Percentiles rank a stretch among this genome's conserved stretches.
These are phyloP conservation scores for Arthrobotrys conoides DNA, from an alignment of 2,329 filamentous ascomycete genomes.

Conservation along the genomic window DNA sequence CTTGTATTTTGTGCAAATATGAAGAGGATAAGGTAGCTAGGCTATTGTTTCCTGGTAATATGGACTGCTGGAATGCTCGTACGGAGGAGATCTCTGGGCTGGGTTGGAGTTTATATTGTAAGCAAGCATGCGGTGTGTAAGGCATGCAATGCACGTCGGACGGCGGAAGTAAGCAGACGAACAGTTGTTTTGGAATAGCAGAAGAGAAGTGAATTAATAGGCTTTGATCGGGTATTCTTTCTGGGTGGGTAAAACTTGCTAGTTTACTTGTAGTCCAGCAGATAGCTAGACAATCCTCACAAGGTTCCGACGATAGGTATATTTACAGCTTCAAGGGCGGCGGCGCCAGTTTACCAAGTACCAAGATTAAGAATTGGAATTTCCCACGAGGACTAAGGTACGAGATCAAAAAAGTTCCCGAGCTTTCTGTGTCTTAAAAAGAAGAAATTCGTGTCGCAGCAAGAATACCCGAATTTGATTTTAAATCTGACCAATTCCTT, in stretches of 20 bases:
- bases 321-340: too few species aligned
- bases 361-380: too few species aligned
- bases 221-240: conserved; percentile 17
- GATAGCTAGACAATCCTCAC: background rate
- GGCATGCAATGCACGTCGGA: conserved; percentile 10
- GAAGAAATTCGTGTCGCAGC: too few species aligned
- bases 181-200: background rate
- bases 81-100: background rate
- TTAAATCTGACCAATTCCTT: conserved; percentile 34
- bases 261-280: background rate
- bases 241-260: background rate
- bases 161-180: conserved; percentile 22
- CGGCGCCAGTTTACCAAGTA: too few species aligned
- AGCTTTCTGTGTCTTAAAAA: too few species aligned
- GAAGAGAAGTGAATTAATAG: too few species aligned
- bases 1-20: too few species aligned
- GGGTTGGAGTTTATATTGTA: too few species aligned
- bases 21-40: background rate
- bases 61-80: too few species aligned
- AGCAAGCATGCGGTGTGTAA: background rate
- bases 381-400: too few species aligned
- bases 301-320: background rate
- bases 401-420: background rate
- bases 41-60: background rate
- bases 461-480: conserved; percentile 43